phyloP scores from a whole-genome alignment of 2,329 filamentous ascomycete species.

The Aplosporella prunicola region DNA sequence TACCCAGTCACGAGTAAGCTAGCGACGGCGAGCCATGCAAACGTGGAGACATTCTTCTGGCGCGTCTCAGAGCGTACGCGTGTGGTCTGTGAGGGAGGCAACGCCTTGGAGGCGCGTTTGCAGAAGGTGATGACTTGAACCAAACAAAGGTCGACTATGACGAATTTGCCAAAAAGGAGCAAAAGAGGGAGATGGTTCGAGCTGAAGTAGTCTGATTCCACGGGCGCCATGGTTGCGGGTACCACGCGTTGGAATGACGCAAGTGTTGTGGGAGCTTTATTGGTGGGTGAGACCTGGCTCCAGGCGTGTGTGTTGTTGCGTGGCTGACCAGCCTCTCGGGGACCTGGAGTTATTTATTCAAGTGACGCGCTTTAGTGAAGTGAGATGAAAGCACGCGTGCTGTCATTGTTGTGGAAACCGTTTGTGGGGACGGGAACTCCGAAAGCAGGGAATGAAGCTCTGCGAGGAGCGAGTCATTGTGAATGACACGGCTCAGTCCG shows the following conservation, averaged over 20 bases:
- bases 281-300: no score
- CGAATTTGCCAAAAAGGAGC: conserved; percentile 22
- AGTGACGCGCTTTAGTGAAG: no score
- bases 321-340: no score
- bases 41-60: conserved; percentile 26
- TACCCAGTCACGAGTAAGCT: conserved; percentile 38
- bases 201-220: conserved; percentile 22
- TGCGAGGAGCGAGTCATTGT: no score
- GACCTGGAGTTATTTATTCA: no score
- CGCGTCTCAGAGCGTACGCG: conserved; percentile 23
- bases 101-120: conserved; percentile 21
- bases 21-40: conserved; percentile 37
- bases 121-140: conserved; percentile 22
- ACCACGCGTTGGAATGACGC: conserved; percentile 5
- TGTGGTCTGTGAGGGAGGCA: conserved; percentile 26
- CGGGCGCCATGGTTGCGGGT: conserved; percentile 23
- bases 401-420: no score
- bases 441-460: no score
- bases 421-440: no score
- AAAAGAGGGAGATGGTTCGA: conserved; percentile 26
- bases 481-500: no score
- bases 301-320: no score
- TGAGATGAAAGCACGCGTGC: no score
- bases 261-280: conserved; percentile 6
- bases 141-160: conserved; percentile 23